Base-by-base conservation (phyloP, 176 grass and related monocot genomes). In the Cocos nucifera region DNA sequence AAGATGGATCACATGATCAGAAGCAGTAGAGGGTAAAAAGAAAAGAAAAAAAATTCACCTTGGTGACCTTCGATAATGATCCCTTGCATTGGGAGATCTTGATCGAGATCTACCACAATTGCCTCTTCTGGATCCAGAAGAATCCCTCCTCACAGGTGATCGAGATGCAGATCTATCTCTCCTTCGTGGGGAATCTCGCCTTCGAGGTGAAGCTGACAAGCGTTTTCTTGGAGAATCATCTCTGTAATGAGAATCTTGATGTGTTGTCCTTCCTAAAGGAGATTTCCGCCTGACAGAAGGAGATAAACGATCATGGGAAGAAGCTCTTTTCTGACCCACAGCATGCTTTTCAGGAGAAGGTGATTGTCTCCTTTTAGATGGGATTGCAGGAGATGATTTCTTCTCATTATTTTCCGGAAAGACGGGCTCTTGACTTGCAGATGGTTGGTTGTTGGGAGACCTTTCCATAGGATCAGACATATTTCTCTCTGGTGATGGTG, bases 151-250 rank as follows among this genome's bases (percentile, higher is more conserved):
- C 30, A 23, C 67, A 62, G 83, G 77, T 65, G 88, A 93, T 57
- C 76, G 75, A 59, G 83, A 92, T 78, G 51, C 83, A 54, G 80
- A 83, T 61, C 79, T 87, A 18, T 72, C 59, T 39, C 76, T 82
- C 76, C 69, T 82, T 35, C 54, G 61, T 54, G 84, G 76, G 28
- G 79, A 79, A 17, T 69, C 78, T 19, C 50, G 71, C 25, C 61
- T 83, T 16, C 84, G 71, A 59, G 78, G 73, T 24, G 63, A 68
- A 10, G 23, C 55, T 10, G 63, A 57, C n/a, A 65, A 56, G 48
- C 49, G 15, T 55, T 63, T 63, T 67, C 53, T 48, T 16, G 53
- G 54, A 35, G 56, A 75, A 39, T 53, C 60, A n/a, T 73, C 70
- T 77, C 56, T 61, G 57, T 49, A 21, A 54, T 56, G 66, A 59